These are phyloP conservation scores for Boletales sp. DNA, from an alignment of 768 basidiomycete genomes.

Conservation along the genomic window DNA sequence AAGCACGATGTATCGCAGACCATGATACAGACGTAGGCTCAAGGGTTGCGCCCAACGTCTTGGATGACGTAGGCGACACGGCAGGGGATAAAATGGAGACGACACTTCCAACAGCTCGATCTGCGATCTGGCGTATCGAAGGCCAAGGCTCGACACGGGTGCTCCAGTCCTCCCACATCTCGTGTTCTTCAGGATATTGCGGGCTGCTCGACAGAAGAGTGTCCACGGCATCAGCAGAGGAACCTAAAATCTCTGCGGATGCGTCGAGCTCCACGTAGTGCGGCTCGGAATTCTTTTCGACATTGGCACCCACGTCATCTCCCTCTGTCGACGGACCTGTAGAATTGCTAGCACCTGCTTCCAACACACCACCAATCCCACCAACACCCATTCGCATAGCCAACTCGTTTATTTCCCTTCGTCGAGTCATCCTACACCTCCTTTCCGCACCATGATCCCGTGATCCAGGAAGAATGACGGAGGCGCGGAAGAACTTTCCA, in stretches of 20 bases:
- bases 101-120: slow-evolving; percentile 69
- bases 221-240: slow-evolving; percentile 12
- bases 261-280: slow-evolving; percentile 15
- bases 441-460: slow-evolving; percentile 57
- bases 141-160: slow-evolving; percentile 65
- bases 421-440: slow-evolving; percentile 52
- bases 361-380: slow-evolving; percentile 65
- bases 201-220: slow-evolving; percentile 1
- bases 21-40: slow-evolving; percentile 64
- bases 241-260: slow-evolving; percentile 11
- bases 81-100: slow-evolving; percentile 29
- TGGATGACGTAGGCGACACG: slow-evolving; percentile 18
- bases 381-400: slow-evolving; percentile 83
- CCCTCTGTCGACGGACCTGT: neutral
- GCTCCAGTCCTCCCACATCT: slow-evolving; percentile 67
- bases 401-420: slow-evolving; percentile 76
- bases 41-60: slow-evolving; percentile 10
- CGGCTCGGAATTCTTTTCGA: slow-evolving; percentile 1
- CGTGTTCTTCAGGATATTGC: slow-evolving; percentile 20
- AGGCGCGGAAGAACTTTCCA: slow-evolving; percentile 60
- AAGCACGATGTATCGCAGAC: slow-evolving; percentile 62
- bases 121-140: slow-evolving; percentile 67
- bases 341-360: slow-evolving; percentile 16
- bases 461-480: slow-evolving; percentile 60
- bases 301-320: slow-evolving; percentile 3